phyloP scores from a whole-genome alignment of 1,139 yeast genomes.

The Yamadazyma pseudoaaseri region DNA sequence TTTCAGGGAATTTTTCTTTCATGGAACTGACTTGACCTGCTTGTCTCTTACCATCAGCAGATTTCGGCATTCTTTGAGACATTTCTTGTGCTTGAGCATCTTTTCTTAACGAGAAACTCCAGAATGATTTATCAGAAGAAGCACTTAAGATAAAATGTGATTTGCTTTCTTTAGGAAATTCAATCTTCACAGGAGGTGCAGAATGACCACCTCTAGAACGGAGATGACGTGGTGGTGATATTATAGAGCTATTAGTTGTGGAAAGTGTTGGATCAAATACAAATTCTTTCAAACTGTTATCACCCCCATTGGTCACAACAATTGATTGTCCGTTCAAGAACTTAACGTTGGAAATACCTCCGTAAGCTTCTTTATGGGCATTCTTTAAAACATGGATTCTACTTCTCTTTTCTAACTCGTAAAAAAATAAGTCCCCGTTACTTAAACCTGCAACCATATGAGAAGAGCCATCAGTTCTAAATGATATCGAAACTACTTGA shows the following conservation, averaged over 20 bases:
- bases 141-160: slow-evolving; percentile 87
- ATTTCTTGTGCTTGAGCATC: slow-evolving; percentile 96
- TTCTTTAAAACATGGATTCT: slow-evolving; percentile 74
- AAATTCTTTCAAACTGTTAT: slow-evolving; percentile 82
- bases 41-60: slow-evolving; percentile 52
- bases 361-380: slow-evolving; percentile 71
- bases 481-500: slow-evolving; percentile 70
- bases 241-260: slow-evolving; percentile 59
- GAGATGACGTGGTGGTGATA: slow-evolving; percentile 87
- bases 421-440: slow-evolving; percentile 82
- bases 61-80: slow-evolving; percentile 70
- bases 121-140: slow-evolving; percentile 80
- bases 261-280: slow-evolving; percentile 91
- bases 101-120: slow-evolving; percentile 90
- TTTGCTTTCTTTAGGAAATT: slow-evolving; percentile 73
- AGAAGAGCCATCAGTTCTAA: slow-evolving; percentile 88
- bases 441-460: slow-evolving; percentile 80
- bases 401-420: slow-evolving; percentile 70
- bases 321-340: slow-evolving; percentile 93
- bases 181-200: slow-evolving; percentile 78
- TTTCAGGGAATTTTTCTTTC: slow-evolving; percentile 74
- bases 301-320: slow-evolving; percentile 88
- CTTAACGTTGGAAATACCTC: slow-evolving; percentile 76
- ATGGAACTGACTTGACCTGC: slow-evolving; percentile 55
- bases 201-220: slow-evolving; percentile 97